Base-by-base conservation (phyloP, 2,329 filamentous ascomycete species). In the Fonsecaea multimorphosa region DNA sequence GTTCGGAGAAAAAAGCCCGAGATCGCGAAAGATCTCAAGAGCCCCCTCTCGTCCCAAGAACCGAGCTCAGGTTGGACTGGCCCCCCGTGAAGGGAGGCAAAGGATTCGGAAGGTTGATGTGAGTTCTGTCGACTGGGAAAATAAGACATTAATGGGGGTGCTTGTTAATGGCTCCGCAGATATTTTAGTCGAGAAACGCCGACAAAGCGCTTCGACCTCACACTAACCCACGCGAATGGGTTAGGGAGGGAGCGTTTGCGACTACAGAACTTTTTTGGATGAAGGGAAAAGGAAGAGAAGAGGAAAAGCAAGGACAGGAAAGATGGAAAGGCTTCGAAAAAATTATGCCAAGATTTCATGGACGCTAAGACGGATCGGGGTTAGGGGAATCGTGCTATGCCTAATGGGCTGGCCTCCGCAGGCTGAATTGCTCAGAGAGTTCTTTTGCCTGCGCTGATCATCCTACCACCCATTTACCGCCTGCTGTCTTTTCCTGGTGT, bases 51-150 rank as follows among this genome's bases (percentile, higher is more conserved):
- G 65, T 68, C 62, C 65, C 61, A 59, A 60, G 67, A 40, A 58
- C 61, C 64, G 66, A 68, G 66, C 62, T 65, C 65, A 68, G 63
- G 38, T 32, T 29, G 52, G 38, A 54, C 66, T 40, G 58, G 57
- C 52, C 32, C 29, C 44, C 59, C 52, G 16, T 24, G 36, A 52
- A 32, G 60, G 24, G 52, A 54, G 22, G 52, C 58, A 65, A 62
- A 49, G 56, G 59, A 53, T 56, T 63, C 36, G 62, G 59, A 52
- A 56, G 65, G 67, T 67, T 67, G 49, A 38, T 69, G 62, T 69
- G 40, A 67, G 67, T 69, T 69, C 67, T 69, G 67, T 69, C 67
- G 67, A 69, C 67, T 27, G 63, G 65, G 62, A 66, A n/a, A 57
- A 57, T 11, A 57, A 65, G 46, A 67, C 67, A 69, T 69, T 65